Percentiles rank a stretch among this genome's conserved stretches.
Conservation (phyloP, 179 eudicot species). For the Gypsophila paniculata region DNA sequence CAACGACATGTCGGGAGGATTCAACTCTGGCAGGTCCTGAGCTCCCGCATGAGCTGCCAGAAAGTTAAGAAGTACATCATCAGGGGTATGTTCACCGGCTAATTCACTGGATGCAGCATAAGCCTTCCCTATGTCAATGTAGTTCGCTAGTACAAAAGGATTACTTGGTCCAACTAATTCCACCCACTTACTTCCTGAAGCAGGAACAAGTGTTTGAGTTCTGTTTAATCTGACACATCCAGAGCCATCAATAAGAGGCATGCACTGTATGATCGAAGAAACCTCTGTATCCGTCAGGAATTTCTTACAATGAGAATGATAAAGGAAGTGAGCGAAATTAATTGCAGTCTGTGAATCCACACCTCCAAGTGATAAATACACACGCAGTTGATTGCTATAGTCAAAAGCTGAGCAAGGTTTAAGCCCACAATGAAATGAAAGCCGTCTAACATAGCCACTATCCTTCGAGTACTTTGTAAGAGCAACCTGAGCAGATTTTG, state of each 20-base stretch:
- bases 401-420: conserved; percentile 13
- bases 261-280: neutral
- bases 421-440: conserved; percentile 13
- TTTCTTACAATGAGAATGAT: conserved; percentile 23
- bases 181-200: conserved; percentile 37
- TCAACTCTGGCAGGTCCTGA: conserved; percentile 31
- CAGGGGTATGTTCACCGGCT: conserved; percentile 28
- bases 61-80: conserved; percentile 25
- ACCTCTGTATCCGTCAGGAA: conserved; percentile 18
- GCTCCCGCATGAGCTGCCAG: conserved; percentile 19
- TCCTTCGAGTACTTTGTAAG: conserved; percentile 14
- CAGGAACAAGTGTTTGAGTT: conserved; percentile 26
- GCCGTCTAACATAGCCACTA: conserved; percentile 8
- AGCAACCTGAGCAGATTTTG: conserved; percentile 21
- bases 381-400: conserved; percentile 7
- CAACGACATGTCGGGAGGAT: conserved; percentile 26
- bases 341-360: conserved; percentile 1
- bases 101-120: conserved; percentile 27
- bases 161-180: conserved; percentile 27
- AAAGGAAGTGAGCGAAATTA: conserved; percentile 32
- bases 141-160: conserved; percentile 9
- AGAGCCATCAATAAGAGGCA: conserved; percentile 28
- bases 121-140: conserved; percentile 30
- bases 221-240: conserved; percentile 18
- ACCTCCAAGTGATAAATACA: neutral